Evolutionary conservation across 1,284 basidiomycete species (phyloP).

Genomic region (Lignosus rhinocerotis): DNA sequence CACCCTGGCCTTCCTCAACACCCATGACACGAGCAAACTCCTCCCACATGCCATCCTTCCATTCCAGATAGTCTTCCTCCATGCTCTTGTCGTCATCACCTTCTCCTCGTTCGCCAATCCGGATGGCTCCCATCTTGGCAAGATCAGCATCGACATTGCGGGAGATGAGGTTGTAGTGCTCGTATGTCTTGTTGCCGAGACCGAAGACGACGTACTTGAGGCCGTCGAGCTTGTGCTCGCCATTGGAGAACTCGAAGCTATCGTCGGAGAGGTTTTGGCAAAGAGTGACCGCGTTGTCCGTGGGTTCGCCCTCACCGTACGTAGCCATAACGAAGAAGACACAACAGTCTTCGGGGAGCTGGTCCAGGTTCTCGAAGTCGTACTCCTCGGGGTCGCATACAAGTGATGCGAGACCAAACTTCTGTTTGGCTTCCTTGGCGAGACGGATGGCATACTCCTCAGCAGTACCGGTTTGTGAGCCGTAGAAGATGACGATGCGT

Average conservation of each 20-base stretch:
- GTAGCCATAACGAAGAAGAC: conserved; percentile 97
- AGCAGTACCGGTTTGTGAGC: conserved; percentile 95
- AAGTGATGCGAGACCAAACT: conserved; percentile 89
- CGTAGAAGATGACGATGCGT: conserved; percentile 93
- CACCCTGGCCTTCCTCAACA: conserved; percentile 95
- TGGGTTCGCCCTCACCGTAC: conserved; percentile 98
- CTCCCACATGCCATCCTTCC: conserved; percentile 98
- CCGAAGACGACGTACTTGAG: conserved; percentile 96
- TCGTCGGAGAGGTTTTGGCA: conserved; percentile 91
- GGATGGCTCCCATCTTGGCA: conserved; percentile 77
- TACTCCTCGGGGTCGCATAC: conserved; percentile 98
- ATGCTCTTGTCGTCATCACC: conserved; percentile 99
- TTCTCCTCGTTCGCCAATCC: conserved; percentile 92
- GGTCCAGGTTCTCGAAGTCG: conserved; percentile 95
- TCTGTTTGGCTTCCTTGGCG: conserved; percentile 92
- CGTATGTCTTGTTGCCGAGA: conserved; percentile 94
- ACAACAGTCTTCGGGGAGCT: conserved; percentile 82
- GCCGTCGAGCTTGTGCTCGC: conserved; percentile 76
- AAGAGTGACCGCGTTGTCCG: conserved; percentile 95
- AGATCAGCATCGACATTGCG: conserved; percentile 79
- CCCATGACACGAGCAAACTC: conserved; percentile 79
- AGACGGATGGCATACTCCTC: conserved; percentile 94
- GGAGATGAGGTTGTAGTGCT: conserved; percentile 92
- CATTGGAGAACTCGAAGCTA: conserved; percentile 84
- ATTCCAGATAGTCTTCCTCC: conserved; percentile 99